Percentiles rank a stretch among this genome's conserved stretches.
These are phyloP conservation scores for Microdochium nivale DNA, from an alignment of 2,329 filamentous ascomycete genomes.

Conservation along the genomic window DNA sequence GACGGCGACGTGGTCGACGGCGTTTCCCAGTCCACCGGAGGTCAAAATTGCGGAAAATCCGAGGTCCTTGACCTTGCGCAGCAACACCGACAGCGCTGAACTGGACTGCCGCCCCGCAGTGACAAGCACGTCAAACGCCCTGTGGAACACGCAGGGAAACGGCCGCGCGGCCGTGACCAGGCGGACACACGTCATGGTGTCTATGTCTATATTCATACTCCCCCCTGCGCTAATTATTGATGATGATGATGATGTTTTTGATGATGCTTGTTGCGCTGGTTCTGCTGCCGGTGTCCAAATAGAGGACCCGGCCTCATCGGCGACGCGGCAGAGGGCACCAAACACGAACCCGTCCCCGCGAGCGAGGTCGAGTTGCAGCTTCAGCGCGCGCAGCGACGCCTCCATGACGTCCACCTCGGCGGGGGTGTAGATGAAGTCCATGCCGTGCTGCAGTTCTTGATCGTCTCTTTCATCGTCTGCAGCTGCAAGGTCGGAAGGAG, in stretches of 20 bases:
- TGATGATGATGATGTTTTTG: neutral
- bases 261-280: neutral
- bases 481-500: constrained; percentile 9
- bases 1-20: constrained; percentile 29
- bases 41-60: constrained; percentile 46
- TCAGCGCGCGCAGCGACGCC: constrained; percentile 27
- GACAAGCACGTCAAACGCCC: constrained; percentile 44
- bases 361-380: constrained; percentile 24
- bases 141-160: constrained; percentile 42
- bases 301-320: too few relatives aligned
- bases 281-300: constrained; percentile 13
- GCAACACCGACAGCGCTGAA: constrained; percentile 17
- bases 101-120: constrained; percentile 7
- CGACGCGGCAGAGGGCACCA: constrained; percentile 22
- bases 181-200: constrained; percentile 26
- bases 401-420: constrained; percentile 36
- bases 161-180: constrained; percentile 34
- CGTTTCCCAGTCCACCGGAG: constrained; percentile 37
- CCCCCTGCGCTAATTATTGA: neutral
- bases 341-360: constrained; percentile 50
- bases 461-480: constrained; percentile 4
- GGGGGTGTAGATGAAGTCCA: constrained; percentile 41
- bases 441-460: neutral
- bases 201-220: constrained; percentile 18
- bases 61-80: constrained; percentile 22